Percentiles rank a stretch among this genome's conserved stretches.
Evolutionary conservation across 257 asterid species (phyloP).

Genomic region (Lycium ferocissimum): DNA sequence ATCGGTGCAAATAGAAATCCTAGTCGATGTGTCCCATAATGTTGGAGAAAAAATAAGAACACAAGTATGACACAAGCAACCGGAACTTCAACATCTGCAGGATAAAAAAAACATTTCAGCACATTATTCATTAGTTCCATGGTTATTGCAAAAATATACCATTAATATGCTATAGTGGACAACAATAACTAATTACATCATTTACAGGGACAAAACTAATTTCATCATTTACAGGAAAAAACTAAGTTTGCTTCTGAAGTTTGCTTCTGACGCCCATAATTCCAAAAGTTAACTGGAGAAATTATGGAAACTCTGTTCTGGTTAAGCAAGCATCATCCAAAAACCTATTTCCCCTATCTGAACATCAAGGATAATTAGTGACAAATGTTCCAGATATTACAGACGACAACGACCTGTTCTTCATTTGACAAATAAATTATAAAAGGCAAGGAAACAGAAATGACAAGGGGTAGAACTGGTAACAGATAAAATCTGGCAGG

Average conservation of each 20-base stretch:
- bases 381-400: not conserved
- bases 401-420: not conserved
- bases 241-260: not conserved
- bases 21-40: conserved; percentile 89
- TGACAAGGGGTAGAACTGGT: not conserved
- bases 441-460: not conserved
- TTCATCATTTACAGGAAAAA: not conserved
- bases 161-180: not conserved
- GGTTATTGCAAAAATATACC: not conserved
- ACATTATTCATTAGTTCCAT: not conserved
- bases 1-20: conserved; percentile 92
- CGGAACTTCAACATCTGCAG: conserved; percentile 90
- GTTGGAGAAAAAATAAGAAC: conserved; percentile 82
- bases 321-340: not conserved
- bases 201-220: not conserved
- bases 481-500: not conserved
- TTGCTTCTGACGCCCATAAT: not conserved
- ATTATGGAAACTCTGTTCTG: not conserved
- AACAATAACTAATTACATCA: not conserved
- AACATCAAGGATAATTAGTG: not conserved
- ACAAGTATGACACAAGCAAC: conserved; percentile 82
- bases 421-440: not conserved
- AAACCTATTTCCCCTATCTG: not conserved
- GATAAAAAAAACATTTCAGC: conserved; percentile 1
- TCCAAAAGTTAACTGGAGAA: not conserved